A percentile compares a stretch with the other conserved stretches of the same genome.
phyloP scores from a whole-genome alignment of 2,329 filamentous ascomycete genomes.

The Neonectria punicea region DNA sequence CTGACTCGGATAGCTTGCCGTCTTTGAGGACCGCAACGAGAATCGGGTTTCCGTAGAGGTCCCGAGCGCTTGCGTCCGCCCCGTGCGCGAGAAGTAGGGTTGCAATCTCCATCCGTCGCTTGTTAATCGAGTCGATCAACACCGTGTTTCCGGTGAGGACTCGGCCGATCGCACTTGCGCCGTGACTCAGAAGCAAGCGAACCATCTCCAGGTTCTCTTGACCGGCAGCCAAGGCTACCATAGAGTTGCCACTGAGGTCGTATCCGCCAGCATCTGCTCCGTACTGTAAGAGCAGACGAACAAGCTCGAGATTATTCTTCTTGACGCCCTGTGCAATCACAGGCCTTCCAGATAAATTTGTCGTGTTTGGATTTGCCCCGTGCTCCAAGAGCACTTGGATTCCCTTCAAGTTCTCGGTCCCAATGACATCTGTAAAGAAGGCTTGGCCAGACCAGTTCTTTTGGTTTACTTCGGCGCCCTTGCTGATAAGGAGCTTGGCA shows the following conservation, averaged over 20 bases:
- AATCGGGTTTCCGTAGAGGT: slow-evolving; percentile 46
- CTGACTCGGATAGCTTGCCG: slow-evolving; percentile 35
- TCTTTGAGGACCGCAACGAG: slow-evolving; percentile 47
- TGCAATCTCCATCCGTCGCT: slow-evolving; percentile 46
- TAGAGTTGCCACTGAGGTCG: slow-evolving; percentile 45
- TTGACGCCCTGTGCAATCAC: slow-evolving; percentile 44
- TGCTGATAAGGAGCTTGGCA: slow-evolving; percentile 41
- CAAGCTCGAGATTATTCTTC: slow-evolving; percentile 43
- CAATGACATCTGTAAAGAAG: slow-evolving; percentile 46
- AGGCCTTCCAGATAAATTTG: slow-evolving; percentile 39
- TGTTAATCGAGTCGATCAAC: slow-evolving; percentile 47
- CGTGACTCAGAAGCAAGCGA: slow-evolving; percentile 48
- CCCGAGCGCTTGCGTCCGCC: slow-evolving; percentile 47
- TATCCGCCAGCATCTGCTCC: slow-evolving; percentile 50
- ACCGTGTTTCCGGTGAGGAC: slow-evolving; percentile 47
- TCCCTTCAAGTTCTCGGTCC: slow-evolving; percentile 39
- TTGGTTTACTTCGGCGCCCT: slow-evolving; percentile 47
- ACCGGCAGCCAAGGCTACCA: slow-evolving; percentile 45
- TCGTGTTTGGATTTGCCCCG: slow-evolving; percentile 45
- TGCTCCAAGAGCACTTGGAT: slow-evolving; percentile 44
- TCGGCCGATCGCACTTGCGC: slow-evolving; percentile 45
- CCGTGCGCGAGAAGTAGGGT: slow-evolving; percentile 48
- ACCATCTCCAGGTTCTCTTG: slow-evolving; percentile 45
- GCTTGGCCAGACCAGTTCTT: slow-evolving; percentile 43
- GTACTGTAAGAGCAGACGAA: slow-evolving; percentile 43